Evolutionary conservation across 208 protist species (phyloP).

Genomic region (Phytomonas francai): DNA sequence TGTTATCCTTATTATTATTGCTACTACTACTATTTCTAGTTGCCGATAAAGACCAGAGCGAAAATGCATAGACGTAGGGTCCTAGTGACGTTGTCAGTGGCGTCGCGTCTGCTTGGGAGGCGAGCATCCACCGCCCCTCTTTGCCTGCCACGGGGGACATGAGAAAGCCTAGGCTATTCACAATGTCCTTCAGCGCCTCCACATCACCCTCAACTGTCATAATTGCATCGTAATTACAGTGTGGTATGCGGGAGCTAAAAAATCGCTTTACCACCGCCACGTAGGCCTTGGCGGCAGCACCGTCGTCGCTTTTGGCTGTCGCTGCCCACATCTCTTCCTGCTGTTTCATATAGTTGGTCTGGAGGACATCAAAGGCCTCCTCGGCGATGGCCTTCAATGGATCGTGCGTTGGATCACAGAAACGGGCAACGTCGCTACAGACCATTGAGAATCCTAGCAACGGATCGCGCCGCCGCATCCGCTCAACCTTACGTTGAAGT

Average conservation of each 20-base stretch:
- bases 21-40: neutral
- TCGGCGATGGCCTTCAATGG: slow-evolving; percentile 18
- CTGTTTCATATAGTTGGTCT: slow-evolving; percentile 24
- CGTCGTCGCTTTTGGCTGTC: slow-evolving; percentile 18
- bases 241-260: slow-evolving; percentile 33
- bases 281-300: slow-evolving; percentile 38
- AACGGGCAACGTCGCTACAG: slow-evolving; percentile 62
- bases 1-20: neutral
- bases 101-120: slow-evolving; percentile 17
- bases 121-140: slow-evolving; percentile 18
- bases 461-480: slow-evolving; percentile 67
- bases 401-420: slow-evolving; percentile 16
- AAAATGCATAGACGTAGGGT: slow-evolving; percentile 45
- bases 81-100: slow-evolving; percentile 21
- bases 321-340: slow-evolving; percentile 49
- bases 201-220: slow-evolving; percentile 38
- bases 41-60: slow-evolving; percentile 17
- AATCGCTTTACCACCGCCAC: slow-evolving; percentile 45
- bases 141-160: slow-evolving; percentile 15
- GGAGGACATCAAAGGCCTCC: slow-evolving; percentile 39
- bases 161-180: slow-evolving; percentile 26
- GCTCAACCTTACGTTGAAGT: slow-evolving; percentile 77
- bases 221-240: slow-evolving; percentile 61
- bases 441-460: slow-evolving; percentile 75
- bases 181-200: slow-evolving; percentile 9